A percentile compares a stretch with the other conserved stretches of the same genome.
phyloP scores from a whole-genome alignment of 768 basidiomycete species.

The Tulasnella sp. region DNA sequence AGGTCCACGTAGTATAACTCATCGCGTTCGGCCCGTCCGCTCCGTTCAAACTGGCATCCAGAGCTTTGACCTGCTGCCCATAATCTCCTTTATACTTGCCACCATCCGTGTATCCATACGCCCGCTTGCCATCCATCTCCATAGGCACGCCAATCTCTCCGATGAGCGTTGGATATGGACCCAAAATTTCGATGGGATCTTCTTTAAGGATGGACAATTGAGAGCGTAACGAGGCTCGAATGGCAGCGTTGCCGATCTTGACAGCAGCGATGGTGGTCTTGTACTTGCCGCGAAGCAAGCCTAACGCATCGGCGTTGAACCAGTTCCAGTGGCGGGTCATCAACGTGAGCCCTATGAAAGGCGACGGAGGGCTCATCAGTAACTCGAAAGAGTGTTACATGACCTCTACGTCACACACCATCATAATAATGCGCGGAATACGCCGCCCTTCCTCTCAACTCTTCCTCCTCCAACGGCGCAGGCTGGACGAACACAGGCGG shows the following conservation, averaged over 20 bases:
- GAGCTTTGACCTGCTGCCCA: conserved; percentile 64
- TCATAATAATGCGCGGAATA: conserved; percentile 91
- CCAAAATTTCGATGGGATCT: conserved; percentile 58
- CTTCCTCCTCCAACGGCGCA: conserved; percentile 49
- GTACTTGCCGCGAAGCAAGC: conserved; percentile 78
- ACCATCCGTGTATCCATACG: conserved; percentile 71
- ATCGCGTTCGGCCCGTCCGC: conserved; percentile 68
- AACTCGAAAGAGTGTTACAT: background rate
- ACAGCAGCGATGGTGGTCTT: conserved; percentile 58
- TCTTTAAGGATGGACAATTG: conserved; percentile 73
- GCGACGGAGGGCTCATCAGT: background rate
- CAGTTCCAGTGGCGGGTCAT: conserved; percentile 89
- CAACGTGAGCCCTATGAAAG: conserved; percentile 59
- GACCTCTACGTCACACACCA: conserved; percentile 28
- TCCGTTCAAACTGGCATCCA: conserved; percentile 75
- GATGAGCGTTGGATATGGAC: conserved; percentile 75
- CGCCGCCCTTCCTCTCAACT: conserved; percentile 55
- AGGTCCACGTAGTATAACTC: conserved; percentile 84
- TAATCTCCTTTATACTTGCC: conserved; percentile 38
- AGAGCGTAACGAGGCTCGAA: conserved; percentile 70
- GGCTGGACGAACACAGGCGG: conserved; percentile 84
- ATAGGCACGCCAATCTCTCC: conserved; percentile 95
- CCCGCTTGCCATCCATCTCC: conserved; percentile 81
- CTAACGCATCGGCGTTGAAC: conserved; percentile 93
- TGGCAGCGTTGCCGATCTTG: conserved; percentile 73